A percentile compares a stretch with the other conserved stretches of the same genome.
phyloP scores from a whole-genome alignment of 1,284 basidiomycete genomes.

The Kalmanozyma brasiliensis region DNA sequence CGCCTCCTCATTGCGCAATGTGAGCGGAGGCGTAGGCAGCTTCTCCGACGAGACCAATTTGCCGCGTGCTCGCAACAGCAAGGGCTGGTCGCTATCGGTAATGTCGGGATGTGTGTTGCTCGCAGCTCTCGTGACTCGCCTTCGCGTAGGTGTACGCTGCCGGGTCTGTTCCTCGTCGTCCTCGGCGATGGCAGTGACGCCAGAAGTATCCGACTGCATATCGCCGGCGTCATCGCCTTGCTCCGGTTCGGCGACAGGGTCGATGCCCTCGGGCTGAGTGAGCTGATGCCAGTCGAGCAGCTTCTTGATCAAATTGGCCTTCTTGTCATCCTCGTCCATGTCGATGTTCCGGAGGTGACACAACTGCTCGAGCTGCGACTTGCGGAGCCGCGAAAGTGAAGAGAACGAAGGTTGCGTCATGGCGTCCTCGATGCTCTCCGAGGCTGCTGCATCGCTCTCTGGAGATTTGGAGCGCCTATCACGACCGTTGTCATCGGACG shows the following conservation, averaged over 20 bases:
- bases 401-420: slow-evolving; percentile 41
- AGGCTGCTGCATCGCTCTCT: slow-evolving; percentile 12
- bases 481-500: slow-evolving; percentile 2
- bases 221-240: slow-evolving; percentile 15
- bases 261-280: slow-evolving; percentile 15
- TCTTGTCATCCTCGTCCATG: slow-evolving; percentile 43
- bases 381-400: slow-evolving; percentile 45
- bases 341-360: slow-evolving; percentile 38
- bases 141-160: slow-evolving; percentile 33
- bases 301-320: slow-evolving; percentile 49
- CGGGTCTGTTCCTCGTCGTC: slow-evolving; percentile 8
- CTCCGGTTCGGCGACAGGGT: no score
- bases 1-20: slow-evolving; percentile 44
- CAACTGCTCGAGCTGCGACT: slow-evolving; percentile 41
- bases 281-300: slow-evolving; percentile 41
- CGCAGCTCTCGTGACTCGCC: slow-evolving; percentile 21
- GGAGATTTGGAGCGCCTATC: slow-evolving; percentile 11
- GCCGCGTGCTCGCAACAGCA: slow-evolving; percentile 45
- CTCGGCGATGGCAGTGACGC: slow-evolving; percentile 23
- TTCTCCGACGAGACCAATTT: slow-evolving; percentile 37
- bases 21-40: slow-evolving; percentile 52
- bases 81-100: slow-evolving; percentile 44
- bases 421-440: slow-evolving; percentile 21
- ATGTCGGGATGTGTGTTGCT: slow-evolving; percentile 11
- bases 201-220: slow-evolving; percentile 19